Percentiles rank a stretch among this genome's conserved stretches.
Conservation (phyloP, 176 grass and related monocot species). For the Microstegium vimineum region DNA sequence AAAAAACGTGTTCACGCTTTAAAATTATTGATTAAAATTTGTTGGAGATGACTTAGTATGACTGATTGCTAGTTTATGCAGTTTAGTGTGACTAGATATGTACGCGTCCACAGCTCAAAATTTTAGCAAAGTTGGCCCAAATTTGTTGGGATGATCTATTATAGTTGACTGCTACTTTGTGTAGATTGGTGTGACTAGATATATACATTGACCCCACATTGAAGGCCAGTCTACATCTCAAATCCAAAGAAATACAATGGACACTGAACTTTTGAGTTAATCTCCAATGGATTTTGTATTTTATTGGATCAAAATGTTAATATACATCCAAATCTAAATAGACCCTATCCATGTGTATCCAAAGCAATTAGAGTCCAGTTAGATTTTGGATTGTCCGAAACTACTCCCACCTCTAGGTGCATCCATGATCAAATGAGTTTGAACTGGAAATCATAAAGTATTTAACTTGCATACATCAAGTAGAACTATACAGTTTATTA, state of each 20-base stretch:
- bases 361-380: neutral
- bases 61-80: neutral
- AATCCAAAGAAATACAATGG: neutral
- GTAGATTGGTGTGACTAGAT: neutral
- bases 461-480: neutral
- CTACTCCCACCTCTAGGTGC: neutral
- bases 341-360: neutral
- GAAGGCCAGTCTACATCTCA: neutral
- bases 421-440: slow-evolving; percentile 8
- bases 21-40: neutral
- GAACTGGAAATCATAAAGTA: neutral
- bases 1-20: neutral
- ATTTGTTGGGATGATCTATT: neutral
- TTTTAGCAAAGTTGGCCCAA: neutral
- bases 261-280: neutral
- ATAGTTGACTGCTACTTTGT: too few species aligned
- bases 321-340: neutral
- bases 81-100: neutral
- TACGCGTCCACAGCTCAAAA: neutral
- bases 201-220: neutral
- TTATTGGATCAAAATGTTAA: neutral
- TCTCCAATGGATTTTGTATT: neutral
- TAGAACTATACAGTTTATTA: neutral
- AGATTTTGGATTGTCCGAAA: neutral
- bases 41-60: neutral